Conservation (phyloP, 371 early-diverging fungal genomes). For the Syncephalastrum racemosum region DNA sequence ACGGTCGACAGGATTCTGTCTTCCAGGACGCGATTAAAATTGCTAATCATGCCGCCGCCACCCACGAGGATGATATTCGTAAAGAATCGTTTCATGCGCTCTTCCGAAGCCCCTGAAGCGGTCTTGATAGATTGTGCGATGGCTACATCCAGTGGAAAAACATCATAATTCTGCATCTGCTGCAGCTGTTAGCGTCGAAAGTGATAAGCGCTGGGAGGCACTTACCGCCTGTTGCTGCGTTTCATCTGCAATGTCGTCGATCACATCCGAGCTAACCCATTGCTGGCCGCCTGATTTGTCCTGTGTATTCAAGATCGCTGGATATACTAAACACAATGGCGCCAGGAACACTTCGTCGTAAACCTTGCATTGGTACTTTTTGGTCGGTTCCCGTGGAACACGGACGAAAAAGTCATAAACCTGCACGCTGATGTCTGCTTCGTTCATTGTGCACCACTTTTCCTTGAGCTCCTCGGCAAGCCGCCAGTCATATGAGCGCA, state of each 20-base stretch:
- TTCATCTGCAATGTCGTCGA: conserved; percentile 42
- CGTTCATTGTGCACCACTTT: conserved; percentile 80
- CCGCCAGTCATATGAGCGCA: conserved; percentile 65
- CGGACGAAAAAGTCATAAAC: conserved; percentile 82
- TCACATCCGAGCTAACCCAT: conserved; percentile 26
- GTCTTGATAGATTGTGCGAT: conserved; percentile 71
- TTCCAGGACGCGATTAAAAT: conserved; percentile 70
- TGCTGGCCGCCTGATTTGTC: conserved; percentile 18
- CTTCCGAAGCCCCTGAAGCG: conserved; percentile 66
- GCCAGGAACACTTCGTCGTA: conserved; percentile 87
- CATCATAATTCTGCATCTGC: conserved; percentile 13
- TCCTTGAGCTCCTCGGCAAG: conserved; percentile 76
- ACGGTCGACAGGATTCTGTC: conserved; percentile 47
- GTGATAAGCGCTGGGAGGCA: no score
- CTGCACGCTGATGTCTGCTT: conserved; percentile 79
- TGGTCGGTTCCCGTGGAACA: conserved; percentile 65
- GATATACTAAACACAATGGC: conserved; percentile 65
- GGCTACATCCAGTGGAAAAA: conserved; percentile 73
- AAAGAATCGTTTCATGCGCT: conserved; percentile 71
- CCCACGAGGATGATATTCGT: conserved; percentile 80
- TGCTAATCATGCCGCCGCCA: conserved; percentile 79
- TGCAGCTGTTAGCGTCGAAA: no score
- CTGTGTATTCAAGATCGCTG: conserved; percentile 40
- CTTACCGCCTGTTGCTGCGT: not conserved
- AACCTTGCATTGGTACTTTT: conserved; percentile 79